Percentiles rank a stretch among this genome's conserved stretches.
Evolutionary conservation across 345 rosid species (phyloP).

Genomic region (Heritiera fomes): DNA sequence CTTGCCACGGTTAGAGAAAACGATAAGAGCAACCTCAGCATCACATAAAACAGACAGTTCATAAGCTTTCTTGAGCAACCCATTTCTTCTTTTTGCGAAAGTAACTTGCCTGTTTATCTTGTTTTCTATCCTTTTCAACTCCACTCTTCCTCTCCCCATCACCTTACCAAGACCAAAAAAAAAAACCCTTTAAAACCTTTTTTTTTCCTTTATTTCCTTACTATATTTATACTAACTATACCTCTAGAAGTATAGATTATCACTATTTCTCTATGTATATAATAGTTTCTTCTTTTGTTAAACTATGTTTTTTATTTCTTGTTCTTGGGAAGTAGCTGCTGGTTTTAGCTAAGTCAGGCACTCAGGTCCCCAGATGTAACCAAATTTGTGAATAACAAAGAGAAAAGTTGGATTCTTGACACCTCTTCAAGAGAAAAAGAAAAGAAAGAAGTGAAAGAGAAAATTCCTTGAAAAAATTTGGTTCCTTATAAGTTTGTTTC

Average conservation of each 20-base stretch:
- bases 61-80: slow-evolving; percentile 93
- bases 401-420: slow-evolving; percentile 31
- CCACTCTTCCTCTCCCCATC: slow-evolving; percentile 99
- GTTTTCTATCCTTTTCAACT: slow-evolving; percentile 99
- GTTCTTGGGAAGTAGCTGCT: slow-evolving; percentile 23
- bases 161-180: background rate
- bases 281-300: slow-evolving; percentile 20
- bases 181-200: background rate
- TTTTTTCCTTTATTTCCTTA: slow-evolving; percentile 20
- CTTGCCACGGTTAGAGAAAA: slow-evolving; percentile 97
- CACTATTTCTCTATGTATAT: slow-evolving; percentile 28
- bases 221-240: slow-evolving; percentile 19
- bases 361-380: slow-evolving; percentile 29
- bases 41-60: slow-evolving; percentile 93
- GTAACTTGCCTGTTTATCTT: slow-evolving; percentile 99
- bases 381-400: slow-evolving; percentile 39
- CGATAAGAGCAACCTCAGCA: slow-evolving; percentile 94
- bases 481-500: background rate
- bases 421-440: slow-evolving; percentile 32
- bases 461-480: slow-evolving; percentile 22
- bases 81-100: slow-evolving; percentile 94
- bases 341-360: slow-evolving; percentile 23
- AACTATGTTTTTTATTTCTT: slow-evolving; percentile 6
- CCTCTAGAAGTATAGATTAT: background rate
- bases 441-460: slow-evolving; percentile 20